Conservation (phyloP, 768 basidiomycete genomes). For the Serendipita sp. region DNA sequence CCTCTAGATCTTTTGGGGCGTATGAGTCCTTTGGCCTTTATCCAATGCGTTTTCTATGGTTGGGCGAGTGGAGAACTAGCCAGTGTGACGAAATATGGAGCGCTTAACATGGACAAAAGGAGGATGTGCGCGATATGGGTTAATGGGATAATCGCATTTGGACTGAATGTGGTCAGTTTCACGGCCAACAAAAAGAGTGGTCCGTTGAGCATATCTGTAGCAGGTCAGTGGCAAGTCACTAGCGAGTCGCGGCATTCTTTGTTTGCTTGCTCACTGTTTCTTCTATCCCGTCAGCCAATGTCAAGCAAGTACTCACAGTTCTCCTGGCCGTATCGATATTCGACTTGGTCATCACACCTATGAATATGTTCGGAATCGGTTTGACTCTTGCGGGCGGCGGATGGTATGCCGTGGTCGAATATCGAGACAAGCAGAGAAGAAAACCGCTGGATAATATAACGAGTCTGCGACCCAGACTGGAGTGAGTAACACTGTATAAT, state of each 20-base stretch:
- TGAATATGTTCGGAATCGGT: conserved; percentile 68
- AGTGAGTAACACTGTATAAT: too few relatives aligned
- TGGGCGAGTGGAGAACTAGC: conserved; percentile 67
- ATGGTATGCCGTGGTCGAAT: conserved; percentile 58
- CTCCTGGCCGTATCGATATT: conserved; percentile 73
- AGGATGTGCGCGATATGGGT: conserved; percentile 41
- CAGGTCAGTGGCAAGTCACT: conserved; percentile 34
- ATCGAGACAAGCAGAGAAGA: conserved; percentile 17
- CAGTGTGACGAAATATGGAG: conserved; percentile 34
- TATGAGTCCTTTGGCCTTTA: conserved; percentile 83
- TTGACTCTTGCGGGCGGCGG: conserved; percentile 70
- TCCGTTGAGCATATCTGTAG: conserved; percentile 80
- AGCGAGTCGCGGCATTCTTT: neutral
- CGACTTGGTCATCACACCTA: conserved; percentile 58
- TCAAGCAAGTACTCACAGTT: conserved; percentile 88
- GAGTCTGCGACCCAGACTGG: too few relatives aligned
- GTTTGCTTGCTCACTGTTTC: neutral
- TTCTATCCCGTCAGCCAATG: conserved; percentile 39
- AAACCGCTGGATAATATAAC: too few relatives aligned
- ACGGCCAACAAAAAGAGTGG: conserved; percentile 90
- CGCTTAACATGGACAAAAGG: conserved; percentile 26
- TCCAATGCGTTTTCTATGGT: conserved; percentile 69
- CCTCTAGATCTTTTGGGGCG: conserved; percentile 79
- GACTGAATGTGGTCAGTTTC: conserved; percentile 85
- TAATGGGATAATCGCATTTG: conserved; percentile 83